phyloP scores from a whole-genome alignment of 2,329 filamentous ascomycete species.

The Hysterium pulicare region DNA sequence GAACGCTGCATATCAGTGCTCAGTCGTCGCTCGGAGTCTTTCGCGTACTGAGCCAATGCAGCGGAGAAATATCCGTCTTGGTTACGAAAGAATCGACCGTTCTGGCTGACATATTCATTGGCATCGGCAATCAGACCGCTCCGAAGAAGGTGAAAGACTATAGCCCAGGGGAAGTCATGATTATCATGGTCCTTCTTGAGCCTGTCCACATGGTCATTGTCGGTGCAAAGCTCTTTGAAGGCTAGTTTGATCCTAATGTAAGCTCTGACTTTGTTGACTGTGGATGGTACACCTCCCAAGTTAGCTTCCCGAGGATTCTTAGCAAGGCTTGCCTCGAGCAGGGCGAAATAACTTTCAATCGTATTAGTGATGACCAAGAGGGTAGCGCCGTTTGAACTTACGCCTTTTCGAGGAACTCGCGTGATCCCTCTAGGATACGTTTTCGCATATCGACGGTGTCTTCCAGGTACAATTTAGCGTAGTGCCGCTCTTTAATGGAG shows the following conservation, averaged over 20 bases:
- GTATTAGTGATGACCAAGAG: background rate
- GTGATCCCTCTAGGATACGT: conserved; percentile 75
- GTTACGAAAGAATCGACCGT: conserved; percentile 77
- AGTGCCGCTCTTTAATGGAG: conserved; percentile 72
- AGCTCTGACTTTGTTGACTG: conserved; percentile 85
- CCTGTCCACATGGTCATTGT: conserved; percentile 76
- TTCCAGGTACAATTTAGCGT: conserved; percentile 72
- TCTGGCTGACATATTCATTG: conserved; percentile 80
- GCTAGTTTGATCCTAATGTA: conserved; percentile 79
- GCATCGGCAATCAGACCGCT: conserved; percentile 82
- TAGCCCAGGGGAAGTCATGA: conserved; percentile 92
- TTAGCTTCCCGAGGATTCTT: conserved; percentile 87
- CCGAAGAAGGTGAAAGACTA: conserved; percentile 87
- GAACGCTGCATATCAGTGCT: conserved; percentile 77
- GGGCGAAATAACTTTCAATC: conserved; percentile 59
- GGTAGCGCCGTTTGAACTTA: conserved; percentile 3
- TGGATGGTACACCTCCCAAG: conserved; percentile 82
- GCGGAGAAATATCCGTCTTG: conserved; percentile 86
- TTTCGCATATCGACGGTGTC: conserved; percentile 71
- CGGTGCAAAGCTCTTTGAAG: conserved; percentile 78
- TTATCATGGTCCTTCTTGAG: conserved; percentile 57
- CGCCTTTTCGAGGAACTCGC: conserved; percentile 72
- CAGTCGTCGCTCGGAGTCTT: conserved; percentile 71
- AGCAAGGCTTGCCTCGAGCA: conserved; percentile 72
- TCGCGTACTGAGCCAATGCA: conserved; percentile 82